Percentiles rank a stretch among this genome's conserved stretches.
Conservation (phyloP, 2,329 filamentous ascomycete genomes). For the Tolypocladium cylindrosporum region DNA sequence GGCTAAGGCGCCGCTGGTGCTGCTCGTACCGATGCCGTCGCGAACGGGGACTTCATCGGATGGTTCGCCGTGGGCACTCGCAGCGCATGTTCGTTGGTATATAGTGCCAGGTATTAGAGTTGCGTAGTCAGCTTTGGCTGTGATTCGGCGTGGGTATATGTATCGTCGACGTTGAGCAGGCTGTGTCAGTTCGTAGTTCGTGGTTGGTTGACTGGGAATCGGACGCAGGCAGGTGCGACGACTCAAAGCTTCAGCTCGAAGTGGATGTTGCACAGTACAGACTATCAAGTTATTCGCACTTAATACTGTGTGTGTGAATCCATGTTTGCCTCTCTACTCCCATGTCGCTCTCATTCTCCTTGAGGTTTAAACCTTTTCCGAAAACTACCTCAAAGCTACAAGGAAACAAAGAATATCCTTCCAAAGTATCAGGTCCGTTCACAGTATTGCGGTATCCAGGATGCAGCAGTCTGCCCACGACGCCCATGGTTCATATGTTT, state of each 20-base stretch:
- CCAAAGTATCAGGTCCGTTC: neutral
- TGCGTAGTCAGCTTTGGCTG: neutral
- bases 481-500: neutral
- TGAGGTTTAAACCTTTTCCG: too few species aligned
- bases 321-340: neutral
- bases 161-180: neutral
- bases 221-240: neutral
- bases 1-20: neutral
- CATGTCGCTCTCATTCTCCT: too few species aligned
- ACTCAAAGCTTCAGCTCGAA: neutral
- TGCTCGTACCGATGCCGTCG: conserved; percentile 16
- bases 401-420: neutral
- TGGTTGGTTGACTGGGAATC: neutral
- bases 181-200: neutral
- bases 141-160: neutral
- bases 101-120: neutral
- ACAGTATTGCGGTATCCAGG: neutral
- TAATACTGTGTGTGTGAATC: neutral
- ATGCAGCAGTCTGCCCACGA: neutral
- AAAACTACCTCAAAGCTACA: neutral
- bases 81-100: conserved; percentile 17
- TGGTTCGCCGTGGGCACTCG: conserved; percentile 10
- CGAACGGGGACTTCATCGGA: conserved; percentile 20
- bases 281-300: neutral
- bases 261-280: neutral